Base-by-base conservation (phyloP, 139 green algal genomes). In the Chlamydomonas sphaeroides region DNA sequence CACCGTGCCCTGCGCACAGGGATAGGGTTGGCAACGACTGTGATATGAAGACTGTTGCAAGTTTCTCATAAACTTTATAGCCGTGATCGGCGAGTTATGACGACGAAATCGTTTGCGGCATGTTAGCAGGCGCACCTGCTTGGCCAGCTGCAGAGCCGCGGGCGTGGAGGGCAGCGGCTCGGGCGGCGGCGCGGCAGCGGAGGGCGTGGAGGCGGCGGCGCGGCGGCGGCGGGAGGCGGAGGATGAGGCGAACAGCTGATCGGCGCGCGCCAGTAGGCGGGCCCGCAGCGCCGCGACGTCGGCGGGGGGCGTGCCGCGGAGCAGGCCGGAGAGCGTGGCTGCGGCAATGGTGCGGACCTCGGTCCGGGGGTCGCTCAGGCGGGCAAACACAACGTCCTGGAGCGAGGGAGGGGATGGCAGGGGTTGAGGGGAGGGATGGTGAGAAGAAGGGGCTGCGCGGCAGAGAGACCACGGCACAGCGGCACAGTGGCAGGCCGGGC, bases 281-380 rank as follows among this genome's bases (percentile, higher is more conserved):
- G 62, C 56, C 7, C 93, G 79, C 61, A 96, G 84, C 2, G 71
- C 63, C 0, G 75, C 66, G 0, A 83, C 86, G 26, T 91, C 83
- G 1, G 25, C 78, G 26, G 80, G 48, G n/a, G 80, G 33, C 67
- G 88, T 76, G 59, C 77, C 90, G 61, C 91, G 89, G 35, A 95
- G 72, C 68, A 94, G 87, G 62, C 94, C 95, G 35, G 87, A 89
- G 36, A 98, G 90, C 30, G 93, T 96, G 69, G 74, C 84, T 3
- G 91, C 79, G 18, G 95, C 94, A 28, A 98, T 80, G 59, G 91
- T 80, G 35, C 92, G 88, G 23, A 90, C 85, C 83, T 87, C 73
- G 51, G 84, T 38, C 89, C 97, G 97, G 45, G 69, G 28, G 87
- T 98, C 95, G 5, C 68, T 56, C 71, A 98, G 90, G 30, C 88